phyloP scores from a whole-genome alignment of 2,329 filamentous ascomycete genomes.

The Calonectria montana region DNA sequence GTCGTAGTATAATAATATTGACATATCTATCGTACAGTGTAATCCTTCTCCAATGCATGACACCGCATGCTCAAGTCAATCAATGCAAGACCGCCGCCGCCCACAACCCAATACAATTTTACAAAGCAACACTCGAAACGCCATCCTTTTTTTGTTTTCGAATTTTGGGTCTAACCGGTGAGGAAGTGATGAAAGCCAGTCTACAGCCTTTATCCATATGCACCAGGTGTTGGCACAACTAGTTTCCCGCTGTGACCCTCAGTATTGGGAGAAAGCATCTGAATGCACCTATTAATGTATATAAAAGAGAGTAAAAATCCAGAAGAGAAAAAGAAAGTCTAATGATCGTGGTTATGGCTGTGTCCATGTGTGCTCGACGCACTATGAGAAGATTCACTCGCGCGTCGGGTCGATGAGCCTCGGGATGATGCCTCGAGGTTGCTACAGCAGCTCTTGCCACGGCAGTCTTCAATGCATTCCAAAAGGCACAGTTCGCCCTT shows the following conservation, averaged over 20 bases:
- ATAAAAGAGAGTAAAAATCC: not conserved
- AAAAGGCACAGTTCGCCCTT: constrained; percentile 59
- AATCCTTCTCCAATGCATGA: constrained; percentile 18
- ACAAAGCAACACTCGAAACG: constrained; percentile 32
- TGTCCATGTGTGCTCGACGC: constrained; percentile 30
- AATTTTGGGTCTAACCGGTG: constrained; percentile 27
- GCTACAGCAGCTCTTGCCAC: constrained; percentile 47
- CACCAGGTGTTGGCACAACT: not conserved
- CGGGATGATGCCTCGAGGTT: constrained; percentile 46
- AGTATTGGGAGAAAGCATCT: not conserved
- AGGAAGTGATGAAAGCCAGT: constrained; percentile 14
- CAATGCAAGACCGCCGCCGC: not conserved
- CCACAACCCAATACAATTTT: constrained; percentile 7
- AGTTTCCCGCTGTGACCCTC: not conserved
- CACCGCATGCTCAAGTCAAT: constrained; percentile 8
- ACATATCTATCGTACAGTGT: constrained; percentile 28
- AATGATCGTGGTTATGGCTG: constrained; percentile 27
- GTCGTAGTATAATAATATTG: not conserved
- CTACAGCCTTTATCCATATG: constrained; percentile 7
- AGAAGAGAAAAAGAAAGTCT: not conserved
- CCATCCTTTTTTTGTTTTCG: constrained; percentile 32
- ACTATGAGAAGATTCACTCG: constrained; percentile 48
- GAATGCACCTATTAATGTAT: constrained; percentile 9
- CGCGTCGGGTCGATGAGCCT: constrained; percentile 49
- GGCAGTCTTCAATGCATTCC: constrained; percentile 56